Evolutionary conservation across 2,329 filamentous ascomycete species (phyloP).

Genomic region (Colletotrichum sp.): DNA sequence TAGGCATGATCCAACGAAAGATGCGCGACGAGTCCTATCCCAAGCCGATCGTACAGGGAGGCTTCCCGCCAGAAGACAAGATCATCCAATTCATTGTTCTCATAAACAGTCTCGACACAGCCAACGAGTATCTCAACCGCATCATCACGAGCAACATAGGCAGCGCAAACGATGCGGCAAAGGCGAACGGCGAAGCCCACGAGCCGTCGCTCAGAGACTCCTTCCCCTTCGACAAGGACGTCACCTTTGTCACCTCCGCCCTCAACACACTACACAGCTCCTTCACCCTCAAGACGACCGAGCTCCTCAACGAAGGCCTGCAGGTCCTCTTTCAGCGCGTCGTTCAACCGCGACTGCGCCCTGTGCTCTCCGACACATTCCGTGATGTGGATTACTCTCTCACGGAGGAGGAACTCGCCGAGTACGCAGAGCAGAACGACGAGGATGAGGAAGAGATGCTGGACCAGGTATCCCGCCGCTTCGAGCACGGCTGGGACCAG

Average conservation of each 20-base stretch:
- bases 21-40: constrained; percentile 98
- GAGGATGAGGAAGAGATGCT: constrained; percentile 58
- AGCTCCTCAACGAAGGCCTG: constrained; percentile 84
- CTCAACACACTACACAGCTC: constrained; percentile 72
- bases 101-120: constrained; percentile 94
- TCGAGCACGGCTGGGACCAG: constrained; percentile 84
- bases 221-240: constrained; percentile 84
- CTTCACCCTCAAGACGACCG: constrained; percentile 79
- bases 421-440: constrained; percentile 58
- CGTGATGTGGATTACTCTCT: constrained; percentile 88
- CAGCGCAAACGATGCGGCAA: constrained; percentile 39
- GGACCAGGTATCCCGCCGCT: constrained; percentile 79
- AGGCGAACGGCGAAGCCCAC: constrained; percentile 35
- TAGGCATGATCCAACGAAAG: constrained; percentile 96
- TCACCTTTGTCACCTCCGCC: constrained; percentile 69
- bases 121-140: constrained; percentile 87
- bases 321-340: constrained; percentile 88
- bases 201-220: constrained; percentile 60
- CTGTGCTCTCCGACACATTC: constrained; percentile 87
- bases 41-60: constrained; percentile 77
- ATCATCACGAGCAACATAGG: constrained; percentile 77
- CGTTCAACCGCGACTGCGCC: constrained; percentile 82
- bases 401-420: constrained; percentile 64
- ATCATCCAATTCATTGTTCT: constrained; percentile 90
- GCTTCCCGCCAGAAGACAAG: constrained; percentile 84